phyloP scores from a whole-genome alignment of 495 filamentous ascomycete genomes.

The Margaritispora aquatica region DNA sequence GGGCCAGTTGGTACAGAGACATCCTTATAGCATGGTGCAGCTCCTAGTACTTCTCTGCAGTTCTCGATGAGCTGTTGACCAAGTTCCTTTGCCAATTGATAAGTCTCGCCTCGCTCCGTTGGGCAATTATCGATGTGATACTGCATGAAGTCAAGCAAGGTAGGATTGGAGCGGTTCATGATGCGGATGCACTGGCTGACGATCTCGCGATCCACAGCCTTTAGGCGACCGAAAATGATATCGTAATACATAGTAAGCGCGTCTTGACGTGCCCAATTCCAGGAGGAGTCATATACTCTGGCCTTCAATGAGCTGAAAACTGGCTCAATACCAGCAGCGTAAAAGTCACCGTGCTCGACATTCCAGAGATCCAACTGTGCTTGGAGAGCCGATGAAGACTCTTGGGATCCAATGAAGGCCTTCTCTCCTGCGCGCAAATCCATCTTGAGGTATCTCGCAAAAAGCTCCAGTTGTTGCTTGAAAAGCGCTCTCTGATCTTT shows the following conservation, averaged over 20 bases:
- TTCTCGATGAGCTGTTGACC: conserved; percentile 94
- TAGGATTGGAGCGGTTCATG: conserved; percentile 97
- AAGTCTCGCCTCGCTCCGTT: conserved; percentile 93
- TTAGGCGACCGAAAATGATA: conserved; percentile 93
- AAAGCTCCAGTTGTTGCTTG: conserved; percentile 94
- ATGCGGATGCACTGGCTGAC: conserved; percentile 97
- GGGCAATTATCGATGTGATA: conserved; percentile 99
- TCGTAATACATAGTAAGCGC: conserved; percentile 98
- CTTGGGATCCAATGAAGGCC: conserved; percentile 73
- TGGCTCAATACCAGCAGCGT: conserved; percentile 89
- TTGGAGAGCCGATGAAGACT: conserved; percentile 80
- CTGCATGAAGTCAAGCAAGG: conserved; percentile 97
- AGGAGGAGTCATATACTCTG: conserved; percentile 93
- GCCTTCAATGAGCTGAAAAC: conserved; percentile 91
- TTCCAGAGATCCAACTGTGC: conserved; percentile 93
- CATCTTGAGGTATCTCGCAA: conserved; percentile 94
- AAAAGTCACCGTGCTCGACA: conserved; percentile 92
- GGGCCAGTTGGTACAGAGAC: conserved; percentile 89
- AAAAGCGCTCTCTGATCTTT: conserved; percentile 92
- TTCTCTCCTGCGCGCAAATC: conserved; percentile 94
- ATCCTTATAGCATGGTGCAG: conserved; percentile 89
- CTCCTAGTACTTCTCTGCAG: conserved; percentile 83
- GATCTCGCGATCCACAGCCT: conserved; percentile 93
- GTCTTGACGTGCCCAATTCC: conserved; percentile 99
- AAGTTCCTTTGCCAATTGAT: conserved; percentile 93